A percentile compares a stretch with the other conserved stretches of the same genome.
These are phyloP conservation scores for Phaeotremella skinneri DNA, from an alignment of 768 basidiomycete species.

Conservation along the genomic window DNA sequence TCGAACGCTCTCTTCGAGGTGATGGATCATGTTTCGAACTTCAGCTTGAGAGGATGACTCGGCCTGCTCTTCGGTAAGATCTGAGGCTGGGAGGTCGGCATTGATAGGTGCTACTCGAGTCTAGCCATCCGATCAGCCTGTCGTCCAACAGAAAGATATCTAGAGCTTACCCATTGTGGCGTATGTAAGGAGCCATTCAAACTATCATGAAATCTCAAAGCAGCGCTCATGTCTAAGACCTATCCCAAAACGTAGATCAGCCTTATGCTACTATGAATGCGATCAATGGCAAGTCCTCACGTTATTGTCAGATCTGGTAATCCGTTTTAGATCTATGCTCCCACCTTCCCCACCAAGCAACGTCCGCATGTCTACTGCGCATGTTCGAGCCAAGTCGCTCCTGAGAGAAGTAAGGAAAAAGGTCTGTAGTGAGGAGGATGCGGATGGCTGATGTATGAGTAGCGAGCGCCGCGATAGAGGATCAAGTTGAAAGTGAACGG, in stretches of 20 bases:
- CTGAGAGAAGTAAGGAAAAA: slow-evolving; percentile 31
- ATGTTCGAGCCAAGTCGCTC: slow-evolving; percentile 18
- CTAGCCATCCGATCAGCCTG: slow-evolving; percentile 6
- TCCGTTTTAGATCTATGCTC: slow-evolving; percentile 12
- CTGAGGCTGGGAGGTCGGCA: slow-evolving; percentile 7
- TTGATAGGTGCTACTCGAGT: slow-evolving; percentile 26
- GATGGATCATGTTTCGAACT: slow-evolving; percentile 32
- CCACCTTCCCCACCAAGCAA: slow-evolving; percentile 41
- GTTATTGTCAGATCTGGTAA: neutral
- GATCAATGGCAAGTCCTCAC: no score
- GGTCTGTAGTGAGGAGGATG: neutral
- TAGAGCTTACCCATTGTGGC: no score
- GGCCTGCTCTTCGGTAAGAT: slow-evolving; percentile 5
- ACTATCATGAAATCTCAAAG: no score
- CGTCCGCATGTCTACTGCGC: slow-evolving; percentile 26
- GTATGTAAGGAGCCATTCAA: no score
- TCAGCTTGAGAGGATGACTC: slow-evolving; percentile 56
- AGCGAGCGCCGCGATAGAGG: slow-evolving; percentile 48
- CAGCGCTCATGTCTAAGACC: no score
- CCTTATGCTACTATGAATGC: no score
- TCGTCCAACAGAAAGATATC: no score
- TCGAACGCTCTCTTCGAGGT: slow-evolving; percentile 65
- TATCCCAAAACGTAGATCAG: no score
- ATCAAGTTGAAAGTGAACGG: slow-evolving; percentile 41
- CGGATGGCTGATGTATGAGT: slow-evolving; percentile 19